Base-by-base conservation (phyloP, 176 grass and related monocot genomes). In the Ampelocalamus luodianensis region DNA sequence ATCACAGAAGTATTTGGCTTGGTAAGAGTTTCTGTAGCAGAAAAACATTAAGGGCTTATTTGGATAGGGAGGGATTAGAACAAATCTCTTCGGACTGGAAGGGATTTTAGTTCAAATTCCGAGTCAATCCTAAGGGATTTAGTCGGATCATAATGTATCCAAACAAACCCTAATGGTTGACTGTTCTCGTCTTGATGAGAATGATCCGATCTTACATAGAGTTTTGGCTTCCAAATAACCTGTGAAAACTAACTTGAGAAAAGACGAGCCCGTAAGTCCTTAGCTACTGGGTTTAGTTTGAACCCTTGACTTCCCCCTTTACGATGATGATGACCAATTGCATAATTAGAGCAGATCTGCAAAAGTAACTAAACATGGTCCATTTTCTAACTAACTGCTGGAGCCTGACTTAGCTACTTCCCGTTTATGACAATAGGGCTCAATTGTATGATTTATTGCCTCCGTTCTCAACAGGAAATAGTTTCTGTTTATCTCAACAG, bases 1-100 rank as follows among this genome's bases (percentile, higher is more conserved):
- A 49, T 36, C 48, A 58, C 22, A 29, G 14, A 43, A 70, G 22
- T 20, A 69, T 7, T 20, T 16, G 0, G 27, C 23, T 20, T 42
- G 14, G 0, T 69, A 69, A 58, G 64, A 72, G 4, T 34, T 40
- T 49, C 29, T 59, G 16, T 69, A 36, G 49, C 1, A 68, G 62
- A 10, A 76, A 48, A 67, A 80, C 3, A 20, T 81, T 23, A 9
- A 81, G 48, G 61, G n/a, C n/a, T n/a, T n/a, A n/a, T n/a, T n/a
- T n/a, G n/a, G n/a, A n/a, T n/a, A n/a, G n/a, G n/a, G n/a, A n/a
- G n/a, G n/a, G n/a, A n/a, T n/a, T n/a, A n/a, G n/a, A n/a, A n/a
- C n/a, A n/a, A n/a, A n/a, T n/a, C n/a, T n/a, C n/a, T n/a, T n/a
- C n/a, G n/a, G n/a, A n/a, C n/a, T n/a, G n/a, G n/a, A n/a, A n/a